Conservation (phyloP, 2,329 filamentous ascomycete species). For the Botrytis byssoidea region DNA sequence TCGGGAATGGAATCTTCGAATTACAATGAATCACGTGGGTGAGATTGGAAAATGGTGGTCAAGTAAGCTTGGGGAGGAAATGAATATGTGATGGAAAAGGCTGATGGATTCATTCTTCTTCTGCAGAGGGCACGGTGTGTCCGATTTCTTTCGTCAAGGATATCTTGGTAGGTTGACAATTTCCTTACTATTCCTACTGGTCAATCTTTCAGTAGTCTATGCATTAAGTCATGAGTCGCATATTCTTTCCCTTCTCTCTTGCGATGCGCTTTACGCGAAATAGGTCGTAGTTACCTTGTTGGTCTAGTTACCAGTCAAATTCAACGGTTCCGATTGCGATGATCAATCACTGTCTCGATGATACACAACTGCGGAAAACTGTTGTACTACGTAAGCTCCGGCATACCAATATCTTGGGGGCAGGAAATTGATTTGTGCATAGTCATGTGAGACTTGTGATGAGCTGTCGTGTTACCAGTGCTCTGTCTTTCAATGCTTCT, state of each 20-base stretch:
- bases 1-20: background rate
- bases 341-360: background rate
- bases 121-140: constrained; percentile 74
- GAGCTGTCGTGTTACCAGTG: constrained; percentile 19
- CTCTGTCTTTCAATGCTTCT: constrained; percentile 10
- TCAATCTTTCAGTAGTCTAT: constrained; percentile 11
- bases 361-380: background rate
- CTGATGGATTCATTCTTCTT: constrained; percentile 16
- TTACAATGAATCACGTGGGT: background rate
- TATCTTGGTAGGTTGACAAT: constrained; percentile 59
- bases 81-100: constrained; percentile 2
- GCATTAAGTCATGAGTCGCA: constrained; percentile 19
- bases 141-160: constrained; percentile 84
- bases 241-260: background rate
- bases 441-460: constrained; percentile 17
- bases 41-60: background rate
- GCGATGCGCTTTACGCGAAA: constrained; percentile 7
- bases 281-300: constrained; percentile 1
- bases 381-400: background rate
- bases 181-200: background rate
- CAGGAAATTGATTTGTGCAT: constrained; percentile 15
- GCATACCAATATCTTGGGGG: constrained; percentile 11
- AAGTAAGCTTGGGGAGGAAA: background rate
- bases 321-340: constrained; percentile 12
- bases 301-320: constrained; percentile 19